These are phyloP conservation scores for Hypseocharis bilobata DNA, from an alignment of 441 rosid genomes.

Conservation along the genomic window DNA sequence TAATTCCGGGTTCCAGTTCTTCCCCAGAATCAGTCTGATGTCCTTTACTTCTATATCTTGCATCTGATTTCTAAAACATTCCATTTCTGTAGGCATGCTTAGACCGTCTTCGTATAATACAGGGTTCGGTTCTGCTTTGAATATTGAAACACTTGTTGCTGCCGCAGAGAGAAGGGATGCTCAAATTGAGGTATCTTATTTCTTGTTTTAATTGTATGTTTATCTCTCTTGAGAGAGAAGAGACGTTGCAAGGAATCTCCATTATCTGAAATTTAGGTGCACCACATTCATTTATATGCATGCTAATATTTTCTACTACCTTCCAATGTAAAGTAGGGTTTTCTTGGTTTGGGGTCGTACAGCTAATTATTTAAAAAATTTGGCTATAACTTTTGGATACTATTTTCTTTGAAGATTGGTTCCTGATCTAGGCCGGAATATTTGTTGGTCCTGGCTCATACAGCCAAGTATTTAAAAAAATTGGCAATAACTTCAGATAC, in stretches of 20 bases:
- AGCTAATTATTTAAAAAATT: background rate
- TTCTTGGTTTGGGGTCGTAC: too few relatives aligned
- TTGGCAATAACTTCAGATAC: background rate
- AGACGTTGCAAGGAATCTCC: background rate
- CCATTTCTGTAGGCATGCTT: constrained; percentile 16
- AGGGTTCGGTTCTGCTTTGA: constrained; percentile 98
- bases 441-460: too few relatives aligned
- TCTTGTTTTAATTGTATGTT: background rate
- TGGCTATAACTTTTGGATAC: background rate
- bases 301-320: background rate
- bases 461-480: background rate
- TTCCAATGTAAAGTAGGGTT: too few relatives aligned
- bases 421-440: background rate
- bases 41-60: background rate
- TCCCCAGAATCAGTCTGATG: background rate
- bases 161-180: constrained; percentile 95
- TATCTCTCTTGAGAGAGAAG: background rate
- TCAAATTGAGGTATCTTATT: constrained; percentile 60
- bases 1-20: background rate
- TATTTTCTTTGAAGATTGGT: background rate
- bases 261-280: background rate
- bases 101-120: constrained; percentile 20
- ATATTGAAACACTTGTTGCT: constrained; percentile 92
- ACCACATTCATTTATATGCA: background rate
- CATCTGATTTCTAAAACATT: background rate